A percentile compares a stretch with the other conserved stretches of the same genome.
phyloP scores from a whole-genome alignment of 2,329 filamentous ascomycete genomes.

The Trichoderma endophyticum region DNA sequence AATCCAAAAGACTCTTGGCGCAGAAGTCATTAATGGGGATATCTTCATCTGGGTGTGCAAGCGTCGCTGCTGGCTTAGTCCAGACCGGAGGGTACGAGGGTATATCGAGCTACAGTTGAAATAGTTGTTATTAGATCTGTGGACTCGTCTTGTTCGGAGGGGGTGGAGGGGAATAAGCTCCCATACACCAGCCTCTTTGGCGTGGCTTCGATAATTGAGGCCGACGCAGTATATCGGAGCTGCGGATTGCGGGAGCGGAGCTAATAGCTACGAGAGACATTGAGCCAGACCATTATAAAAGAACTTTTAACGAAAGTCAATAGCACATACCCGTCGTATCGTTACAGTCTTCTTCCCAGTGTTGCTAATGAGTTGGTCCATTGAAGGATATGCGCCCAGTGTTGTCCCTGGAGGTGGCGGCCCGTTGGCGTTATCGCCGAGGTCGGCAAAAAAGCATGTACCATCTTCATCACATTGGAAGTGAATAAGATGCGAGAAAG shows the following conservation, averaged over 20 bases:
- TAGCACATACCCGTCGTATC: not conserved
- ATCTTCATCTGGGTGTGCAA: not conserved
- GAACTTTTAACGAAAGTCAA: not conserved
- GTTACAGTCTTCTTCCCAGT: not conserved
- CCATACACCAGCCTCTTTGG: conserved; percentile 20
- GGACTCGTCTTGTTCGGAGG: not conserved
- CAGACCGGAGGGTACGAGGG: not conserved
- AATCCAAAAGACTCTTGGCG: not conserved
- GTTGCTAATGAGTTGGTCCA: not conserved
- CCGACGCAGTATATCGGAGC: conserved; percentile 28
- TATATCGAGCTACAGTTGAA: not conserved
- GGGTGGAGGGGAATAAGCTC: too few relatives aligned
- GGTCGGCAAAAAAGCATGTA: not conserved
- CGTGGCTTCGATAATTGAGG: conserved; percentile 30
- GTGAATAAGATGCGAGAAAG: not conserved
- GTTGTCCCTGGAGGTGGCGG: not conserved
- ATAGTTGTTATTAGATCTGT: not conserved
- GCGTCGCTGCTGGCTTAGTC: not conserved
- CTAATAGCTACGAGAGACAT: not conserved
- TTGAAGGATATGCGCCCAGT: not conserved
- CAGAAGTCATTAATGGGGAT: not conserved
- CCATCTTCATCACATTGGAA: not conserved
- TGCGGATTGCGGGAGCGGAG: not conserved
- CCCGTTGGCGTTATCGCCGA: not conserved
- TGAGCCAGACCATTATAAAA: not conserved